Evolutionary conservation across 768 basidiomycete genomes (phyloP), one percentile per base, ranked within the genome.

Genomic region (Amanita muscaria): DNA sequence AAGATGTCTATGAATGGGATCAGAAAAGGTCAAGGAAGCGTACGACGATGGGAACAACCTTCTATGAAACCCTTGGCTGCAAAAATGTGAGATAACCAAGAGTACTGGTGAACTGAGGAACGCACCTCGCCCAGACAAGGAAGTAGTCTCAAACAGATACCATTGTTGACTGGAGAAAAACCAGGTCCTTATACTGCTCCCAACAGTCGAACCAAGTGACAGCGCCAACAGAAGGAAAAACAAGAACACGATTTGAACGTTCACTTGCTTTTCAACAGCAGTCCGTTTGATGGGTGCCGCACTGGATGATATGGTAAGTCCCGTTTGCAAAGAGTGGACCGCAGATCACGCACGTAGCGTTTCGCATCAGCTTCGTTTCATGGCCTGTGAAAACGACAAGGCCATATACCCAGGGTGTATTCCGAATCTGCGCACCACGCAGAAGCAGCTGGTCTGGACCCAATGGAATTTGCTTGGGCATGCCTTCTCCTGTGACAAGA

Each of bases 291-390:
- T 90, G 9, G 96, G 96, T 5, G 96, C 86, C 32, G 92, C 90
- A 21, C 92, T 94, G 42, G 14, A n/a, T 19, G 39, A 40, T 19
- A 15, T 44, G 39, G 25, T 29, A n/a, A n/a, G n/a, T n/a, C n/a
- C n/a, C n/a, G n/a, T n/a, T n/a, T n/a, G n/a, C 27, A 29, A 29
- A 29, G 27, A 6, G 27, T 29, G n/a, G n/a, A n/a, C n/a, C n/a
- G 18, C 12, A 7, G 18, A 7, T 14, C n/a, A 70, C 89, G 67
- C 57, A 92, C 91, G 93, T 97, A 33, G 96, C 94, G 56, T 98
- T 98, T 48, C 89, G 77, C 91, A 98, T 93, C 29, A 99, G 64
- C 63, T 99, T 99, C 15, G 96, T 98, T 69, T 99, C 93, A 57
- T 98, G 96, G 0, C 96, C 96, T 0, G 92, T 94, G 54, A 91